phyloP scores from a whole-genome alignment of 495 filamentous ascomycete species.

The Geopyxis carbonaria region DNA sequence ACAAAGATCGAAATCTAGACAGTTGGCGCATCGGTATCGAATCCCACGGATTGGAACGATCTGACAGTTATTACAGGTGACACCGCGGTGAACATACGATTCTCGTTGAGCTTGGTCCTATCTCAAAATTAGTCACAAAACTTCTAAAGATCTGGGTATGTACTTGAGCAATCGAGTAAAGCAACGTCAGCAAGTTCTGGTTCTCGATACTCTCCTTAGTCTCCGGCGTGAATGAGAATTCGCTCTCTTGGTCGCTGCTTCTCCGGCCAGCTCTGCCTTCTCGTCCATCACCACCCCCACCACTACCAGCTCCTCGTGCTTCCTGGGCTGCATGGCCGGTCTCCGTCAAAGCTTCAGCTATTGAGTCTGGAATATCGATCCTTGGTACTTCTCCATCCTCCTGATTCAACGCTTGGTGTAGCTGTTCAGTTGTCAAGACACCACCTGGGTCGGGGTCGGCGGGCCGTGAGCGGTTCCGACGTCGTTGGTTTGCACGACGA shows the following conservation, averaged over 20 bases:
- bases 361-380: slow-evolving; percentile 11
- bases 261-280: slow-evolving; percentile 6
- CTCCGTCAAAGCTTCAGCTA: slow-evolving; percentile 16
- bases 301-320: slow-evolving; percentile 9
- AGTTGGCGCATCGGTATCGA: slow-evolving; percentile 82
- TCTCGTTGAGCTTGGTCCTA: slow-evolving; percentile 37
- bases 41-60: slow-evolving; percentile 77
- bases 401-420: slow-evolving; percentile 8
- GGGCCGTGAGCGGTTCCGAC: not conserved
- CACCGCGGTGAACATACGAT: slow-evolving; percentile 86
- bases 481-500: not conserved
- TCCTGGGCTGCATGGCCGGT: slow-evolving; percentile 19
- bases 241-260: slow-evolving; percentile 13
- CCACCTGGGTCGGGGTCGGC: slow-evolving; percentile 13
- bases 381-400: too few species aligned
- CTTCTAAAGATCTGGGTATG: not conserved
- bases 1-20: slow-evolving; percentile 79
- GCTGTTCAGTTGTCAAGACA: slow-evolving; percentile 13
- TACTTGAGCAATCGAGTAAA: slow-evolving; percentile 43
- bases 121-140: not conserved
- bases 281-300: slow-evolving; percentile 1
- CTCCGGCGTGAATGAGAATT: slow-evolving; percentile 15
- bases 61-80: slow-evolving; percentile 75
- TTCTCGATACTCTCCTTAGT: slow-evolving; percentile 33
- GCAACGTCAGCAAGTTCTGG: slow-evolving; percentile 39